These are phyloP conservation scores for Royoungia palumana DNA, from an alignment of 768 basidiomycete species.

Conservation along the genomic window DNA sequence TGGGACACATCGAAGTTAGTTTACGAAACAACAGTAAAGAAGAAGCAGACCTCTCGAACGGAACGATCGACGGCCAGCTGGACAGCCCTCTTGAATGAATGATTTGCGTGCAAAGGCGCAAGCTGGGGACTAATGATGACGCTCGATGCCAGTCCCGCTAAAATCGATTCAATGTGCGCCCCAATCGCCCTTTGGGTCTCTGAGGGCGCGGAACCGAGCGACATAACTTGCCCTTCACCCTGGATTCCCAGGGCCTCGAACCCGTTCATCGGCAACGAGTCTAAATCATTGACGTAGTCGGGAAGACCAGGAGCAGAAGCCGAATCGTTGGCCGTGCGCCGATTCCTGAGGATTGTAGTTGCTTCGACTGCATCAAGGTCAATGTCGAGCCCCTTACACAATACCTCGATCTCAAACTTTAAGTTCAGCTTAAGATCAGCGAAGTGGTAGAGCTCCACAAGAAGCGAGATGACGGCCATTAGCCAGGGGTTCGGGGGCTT, in stretches of 20 bases:
- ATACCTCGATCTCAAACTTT: slow-evolving; percentile 97
- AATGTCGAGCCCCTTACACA: slow-evolving; percentile 89
- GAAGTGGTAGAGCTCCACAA: slow-evolving; percentile 95
- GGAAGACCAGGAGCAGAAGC: slow-evolving; percentile 56
- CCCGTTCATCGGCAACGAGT: slow-evolving; percentile 70
- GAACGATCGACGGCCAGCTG: slow-evolving; percentile 90
- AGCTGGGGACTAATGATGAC: slow-evolving; percentile 79
- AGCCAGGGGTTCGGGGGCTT: slow-evolving; percentile 97
- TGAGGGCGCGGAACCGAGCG: slow-evolving; percentile 57
- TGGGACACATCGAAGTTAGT: slow-evolving; percentile 26
- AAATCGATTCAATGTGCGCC: slow-evolving; percentile 78
- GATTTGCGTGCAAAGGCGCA: slow-evolving; percentile 70
- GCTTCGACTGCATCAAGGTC: slow-evolving; percentile 83
- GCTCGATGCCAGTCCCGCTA: slow-evolving; percentile 63
- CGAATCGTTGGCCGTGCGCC: slow-evolving; percentile 59
- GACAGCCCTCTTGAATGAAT: slow-evolving; percentile 85
- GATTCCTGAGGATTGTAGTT: slow-evolving; percentile 74
- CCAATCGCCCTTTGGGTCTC: slow-evolving; percentile 68
- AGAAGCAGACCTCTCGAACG: slow-evolving; percentile 74
- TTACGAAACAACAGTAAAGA: neutral
- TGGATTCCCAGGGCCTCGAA: slow-evolving; percentile 54
- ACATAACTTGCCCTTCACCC: slow-evolving; percentile 57
- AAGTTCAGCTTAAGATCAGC: slow-evolving; percentile 94
- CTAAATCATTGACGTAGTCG: slow-evolving; percentile 78
- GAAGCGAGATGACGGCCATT: slow-evolving; percentile 88